Base-by-base conservation (phyloP, 1,284 basidiomycete species). In the Cryptococcus depauperatus region DNA sequence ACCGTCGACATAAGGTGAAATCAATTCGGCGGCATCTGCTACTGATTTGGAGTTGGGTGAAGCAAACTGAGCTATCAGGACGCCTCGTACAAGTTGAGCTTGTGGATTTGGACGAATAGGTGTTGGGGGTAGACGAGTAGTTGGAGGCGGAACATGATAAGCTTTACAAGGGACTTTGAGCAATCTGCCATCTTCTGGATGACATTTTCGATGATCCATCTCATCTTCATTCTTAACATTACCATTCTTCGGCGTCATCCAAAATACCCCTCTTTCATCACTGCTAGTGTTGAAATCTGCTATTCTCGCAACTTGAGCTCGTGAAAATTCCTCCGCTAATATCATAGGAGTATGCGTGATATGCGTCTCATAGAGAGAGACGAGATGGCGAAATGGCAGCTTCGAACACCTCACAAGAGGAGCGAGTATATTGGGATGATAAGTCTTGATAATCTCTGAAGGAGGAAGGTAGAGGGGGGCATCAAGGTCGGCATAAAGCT, bases 271-370 rank as follows among this genome's bases (percentile, higher is more conserved):
- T 22, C 78, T 69, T 60, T 80, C 79, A 19, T 62, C 54, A 0
- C 43, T 46, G 13, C 69, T 72, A 0, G 77, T 79, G 3, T 73
- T 68, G 55, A 80, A 79, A 55, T 80, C 78, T 3, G 73, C 64
- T 18, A 74, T 68, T 34, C 79, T 62, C 1, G 77, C 78, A 4
- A 69, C 70, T 42, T 74, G 70, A 4, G 75, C 76, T 13, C 78
- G 70, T 27, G 74, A 74, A 58, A 79, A 80, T 58, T 80, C 77
- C 40, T 68, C 61, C 1, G 69, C 76, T 39, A 80, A 71, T 25
- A 79, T 79, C 79, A 80, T 80, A 1, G 79, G 79, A 14, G 78
- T 79, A 43, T 75, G 73, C 2, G 77, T 79, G 45, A 80, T 75
- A 50, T 79, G 78, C 4, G 74, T 75, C 41, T 79, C 73, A 62